Percentiles rank a stretch among this genome's conserved stretches.
Evolutionary conservation across 352 stramenopile species (phyloP).

Genomic region (Phytophthora colocasiae): DNA sequence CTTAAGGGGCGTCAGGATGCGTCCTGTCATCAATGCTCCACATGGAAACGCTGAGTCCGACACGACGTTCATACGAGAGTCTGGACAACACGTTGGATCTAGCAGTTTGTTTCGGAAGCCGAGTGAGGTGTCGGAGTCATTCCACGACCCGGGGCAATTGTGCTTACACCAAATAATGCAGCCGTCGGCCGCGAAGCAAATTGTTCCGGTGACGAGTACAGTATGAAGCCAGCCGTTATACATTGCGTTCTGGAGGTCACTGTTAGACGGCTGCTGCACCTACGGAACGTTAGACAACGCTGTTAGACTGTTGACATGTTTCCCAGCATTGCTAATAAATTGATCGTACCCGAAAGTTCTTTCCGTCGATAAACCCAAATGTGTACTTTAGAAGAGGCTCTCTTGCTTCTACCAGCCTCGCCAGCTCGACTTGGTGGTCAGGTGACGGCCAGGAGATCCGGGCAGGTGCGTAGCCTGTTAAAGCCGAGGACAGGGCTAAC

Average conservation of each 20-base stretch:
- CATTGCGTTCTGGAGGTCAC: conserved; percentile 10
- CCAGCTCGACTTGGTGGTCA: too few species aligned
- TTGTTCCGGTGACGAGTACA: conserved; percentile 11
- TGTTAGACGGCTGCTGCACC: conserved; percentile 5
- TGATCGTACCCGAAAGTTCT: not conserved
- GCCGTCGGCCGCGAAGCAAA: conserved; percentile 23
- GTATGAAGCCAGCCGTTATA: conserved; percentile 6
- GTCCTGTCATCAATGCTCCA: too few species aligned
- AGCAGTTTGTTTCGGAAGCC: conserved; percentile 2
- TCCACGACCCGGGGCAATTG: conserved; percentile 27
- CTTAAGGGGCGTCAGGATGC: too few species aligned
- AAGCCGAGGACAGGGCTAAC: too few species aligned
- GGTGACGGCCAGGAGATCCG: too few species aligned
- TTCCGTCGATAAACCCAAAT: conserved; percentile 23
- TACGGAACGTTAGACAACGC: not conserved
- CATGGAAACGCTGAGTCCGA: too few species aligned
- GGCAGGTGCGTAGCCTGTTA: too few species aligned
- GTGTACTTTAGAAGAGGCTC: too few species aligned
- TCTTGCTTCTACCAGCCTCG: too few species aligned
- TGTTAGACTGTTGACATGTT: too few species aligned
- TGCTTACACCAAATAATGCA: conserved; percentile 15
- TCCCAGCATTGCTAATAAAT: too few species aligned
- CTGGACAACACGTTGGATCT: not conserved
- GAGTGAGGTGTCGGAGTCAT: conserved; percentile 3
- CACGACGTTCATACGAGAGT: too few species aligned